These are phyloP conservation scores for Boehmeria nivea DNA, from an alignment of 306 rosid species.

Conservation along the genomic window DNA sequence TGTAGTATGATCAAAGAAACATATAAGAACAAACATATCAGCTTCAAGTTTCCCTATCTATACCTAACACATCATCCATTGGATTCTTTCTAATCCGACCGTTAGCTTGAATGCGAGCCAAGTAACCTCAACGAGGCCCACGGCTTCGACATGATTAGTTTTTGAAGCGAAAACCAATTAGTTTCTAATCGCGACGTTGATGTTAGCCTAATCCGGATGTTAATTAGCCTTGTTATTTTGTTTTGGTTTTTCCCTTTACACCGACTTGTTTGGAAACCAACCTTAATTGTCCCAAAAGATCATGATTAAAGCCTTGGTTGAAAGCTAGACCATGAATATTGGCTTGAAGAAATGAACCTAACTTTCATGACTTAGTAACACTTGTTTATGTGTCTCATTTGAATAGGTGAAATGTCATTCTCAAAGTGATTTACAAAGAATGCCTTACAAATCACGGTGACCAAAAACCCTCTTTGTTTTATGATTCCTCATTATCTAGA, in stretches of 20 bases:
- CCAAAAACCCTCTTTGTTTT: background rate
- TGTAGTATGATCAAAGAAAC: background rate
- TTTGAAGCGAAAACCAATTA: background rate
- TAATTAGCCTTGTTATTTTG: background rate
- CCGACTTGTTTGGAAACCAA: slow-evolving; percentile 16
- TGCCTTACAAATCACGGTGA: slow-evolving; percentile 7
- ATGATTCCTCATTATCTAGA: background rate
- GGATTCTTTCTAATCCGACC: slow-evolving; percentile 32
- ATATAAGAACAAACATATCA: slow-evolving; percentile 8
- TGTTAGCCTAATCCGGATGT: no score
- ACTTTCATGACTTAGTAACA: slow-evolving; percentile 1
- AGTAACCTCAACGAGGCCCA: no score
- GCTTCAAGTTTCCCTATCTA: slow-evolving; percentile 23
- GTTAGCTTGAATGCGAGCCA: slow-evolving; percentile 14
- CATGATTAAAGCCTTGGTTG: background rate
- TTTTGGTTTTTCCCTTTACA: background rate
- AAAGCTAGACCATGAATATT: slow-evolving; percentile 9
- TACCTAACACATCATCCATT: slow-evolving; percentile 35
- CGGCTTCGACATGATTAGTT: slow-evolving; percentile 12
- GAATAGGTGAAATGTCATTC: slow-evolving; percentile 13
- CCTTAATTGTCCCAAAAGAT: slow-evolving; percentile 9
- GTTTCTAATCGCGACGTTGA: no score
- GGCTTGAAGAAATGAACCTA: slow-evolving; percentile 3
- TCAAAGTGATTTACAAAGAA: slow-evolving; percentile 4
- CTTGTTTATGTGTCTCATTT: background rate